Evolutionary conservation across 2,329 filamentous ascomycete species (phyloP).

Genomic region (Chaetothyriales sp.): DNA sequence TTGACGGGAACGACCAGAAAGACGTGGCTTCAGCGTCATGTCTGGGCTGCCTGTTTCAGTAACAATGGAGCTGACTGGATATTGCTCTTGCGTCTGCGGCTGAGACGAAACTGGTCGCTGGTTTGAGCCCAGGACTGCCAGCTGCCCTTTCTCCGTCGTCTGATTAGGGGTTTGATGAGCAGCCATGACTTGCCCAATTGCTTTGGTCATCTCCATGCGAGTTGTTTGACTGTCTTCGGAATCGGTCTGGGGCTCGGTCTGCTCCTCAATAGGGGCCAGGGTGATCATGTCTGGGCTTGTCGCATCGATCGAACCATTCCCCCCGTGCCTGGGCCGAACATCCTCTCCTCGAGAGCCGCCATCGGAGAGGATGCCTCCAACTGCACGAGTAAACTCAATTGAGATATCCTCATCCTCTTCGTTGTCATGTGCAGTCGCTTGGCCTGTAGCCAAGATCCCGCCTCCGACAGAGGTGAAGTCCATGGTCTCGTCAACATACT

Average conservation of each 20-base stretch:
- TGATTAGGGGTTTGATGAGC: slow-evolving; percentile 22
- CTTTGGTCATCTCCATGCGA: slow-evolving; percentile 56
- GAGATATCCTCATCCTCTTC: slow-evolving; percentile 36
- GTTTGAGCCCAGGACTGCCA: slow-evolving; percentile 43
- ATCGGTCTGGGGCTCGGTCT: slow-evolving; percentile 24
- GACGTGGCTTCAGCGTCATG: slow-evolving; percentile 36
- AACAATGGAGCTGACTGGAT: slow-evolving; percentile 24
- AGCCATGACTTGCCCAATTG: slow-evolving; percentile 48
- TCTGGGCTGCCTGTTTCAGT: slow-evolving; percentile 43
- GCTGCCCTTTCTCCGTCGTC: slow-evolving; percentile 54
- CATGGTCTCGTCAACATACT: slow-evolving; percentile 37
- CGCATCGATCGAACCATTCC: no score
- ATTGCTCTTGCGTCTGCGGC: slow-evolving; percentile 5
- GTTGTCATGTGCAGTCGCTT: slow-evolving; percentile 26
- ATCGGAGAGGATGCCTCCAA: slow-evolving; percentile 26
- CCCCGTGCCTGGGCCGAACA: no score
- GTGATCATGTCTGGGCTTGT: slow-evolving; percentile 24
- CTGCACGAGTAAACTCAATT: slow-evolving; percentile 34
- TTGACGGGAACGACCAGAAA: slow-evolving; percentile 36
- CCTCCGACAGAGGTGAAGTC: slow-evolving; percentile 44
- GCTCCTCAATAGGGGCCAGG: slow-evolving; percentile 27
- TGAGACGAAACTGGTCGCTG: neutral
- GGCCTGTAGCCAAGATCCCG: slow-evolving; percentile 30
- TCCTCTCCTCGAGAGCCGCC: slow-evolving; percentile 8
- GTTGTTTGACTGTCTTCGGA: slow-evolving; percentile 35